A percentile compares a stretch with the other conserved stretches of the same genome.
These are phyloP conservation scores for Neurospora tetraspora DNA, from an alignment of 495 filamentous ascomycete genomes.

Conservation along the genomic window DNA sequence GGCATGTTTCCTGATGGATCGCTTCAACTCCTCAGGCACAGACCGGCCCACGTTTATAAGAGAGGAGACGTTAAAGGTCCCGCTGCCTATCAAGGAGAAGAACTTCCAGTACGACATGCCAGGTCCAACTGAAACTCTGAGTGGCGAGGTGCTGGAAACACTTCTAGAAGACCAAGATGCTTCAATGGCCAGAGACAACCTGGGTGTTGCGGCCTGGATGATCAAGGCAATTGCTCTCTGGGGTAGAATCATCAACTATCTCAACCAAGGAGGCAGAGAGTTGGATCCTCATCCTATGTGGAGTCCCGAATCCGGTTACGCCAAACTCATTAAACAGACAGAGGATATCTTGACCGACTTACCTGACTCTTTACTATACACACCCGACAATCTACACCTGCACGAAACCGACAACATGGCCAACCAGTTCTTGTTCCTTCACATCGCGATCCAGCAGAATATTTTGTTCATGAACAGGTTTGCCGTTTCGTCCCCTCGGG, in stretches of 20 bases:
- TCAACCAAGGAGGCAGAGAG: slow-evolving; percentile 86
- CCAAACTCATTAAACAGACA: slow-evolving; percentile 57
- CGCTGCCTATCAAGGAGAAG: slow-evolving; percentile 82
- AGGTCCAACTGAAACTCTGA: slow-evolving; percentile 75
- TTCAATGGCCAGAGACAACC: slow-evolving; percentile 67
- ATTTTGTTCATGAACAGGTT: slow-evolving; percentile 86
- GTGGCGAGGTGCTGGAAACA: slow-evolving; percentile 61
- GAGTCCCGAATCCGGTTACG: slow-evolving; percentile 69
- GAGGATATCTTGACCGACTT: slow-evolving; percentile 60
- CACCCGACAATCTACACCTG: slow-evolving; percentile 68
- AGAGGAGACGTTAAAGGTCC: slow-evolving; percentile 80
- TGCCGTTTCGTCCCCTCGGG: slow-evolving; percentile 63
- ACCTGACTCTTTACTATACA: slow-evolving; percentile 63
- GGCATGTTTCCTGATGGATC: slow-evolving; percentile 95
- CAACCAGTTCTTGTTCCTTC: slow-evolving; percentile 90
- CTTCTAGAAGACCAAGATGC: slow-evolving; percentile 50
- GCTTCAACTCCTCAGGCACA: slow-evolving; percentile 92
- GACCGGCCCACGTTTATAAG: slow-evolving; percentile 87
- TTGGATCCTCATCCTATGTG: slow-evolving; percentile 68
- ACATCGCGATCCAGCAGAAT: slow-evolving; percentile 82
- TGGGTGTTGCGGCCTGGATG: slow-evolving; percentile 91
- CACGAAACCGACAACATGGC: slow-evolving; percentile 77
- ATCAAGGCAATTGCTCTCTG: slow-evolving; percentile 78
- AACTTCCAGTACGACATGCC: slow-evolving; percentile 87
- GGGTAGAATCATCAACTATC: slow-evolving; percentile 80